phyloP scores from a whole-genome alignment of 2,329 filamentous ascomycete genomes.

The Pseudocercospora vitis region DNA sequence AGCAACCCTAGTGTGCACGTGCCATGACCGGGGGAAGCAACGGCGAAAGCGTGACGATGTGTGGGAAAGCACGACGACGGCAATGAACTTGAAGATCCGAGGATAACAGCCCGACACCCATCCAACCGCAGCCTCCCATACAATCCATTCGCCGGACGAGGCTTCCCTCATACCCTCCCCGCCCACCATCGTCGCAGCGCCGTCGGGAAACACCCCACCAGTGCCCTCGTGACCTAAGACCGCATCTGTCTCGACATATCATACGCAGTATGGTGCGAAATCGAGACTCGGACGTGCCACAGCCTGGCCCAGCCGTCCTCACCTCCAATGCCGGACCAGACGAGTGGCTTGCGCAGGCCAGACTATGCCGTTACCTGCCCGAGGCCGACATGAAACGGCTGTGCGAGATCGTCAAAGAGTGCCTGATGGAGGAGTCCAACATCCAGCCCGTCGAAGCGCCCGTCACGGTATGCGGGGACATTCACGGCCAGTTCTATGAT shows the following conservation, averaged over 20 bases:
- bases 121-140: background rate
- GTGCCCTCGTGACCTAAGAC: constrained; percentile 22
- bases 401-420: constrained; percentile 98
- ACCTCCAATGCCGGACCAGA: constrained; percentile 81
- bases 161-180: background rate
- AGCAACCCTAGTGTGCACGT: too few relatives aligned
- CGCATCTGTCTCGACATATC: constrained; percentile 3
- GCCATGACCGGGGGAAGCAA: too few relatives aligned
- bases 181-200: background rate
- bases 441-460: constrained; percentile 97
- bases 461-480: constrained; percentile 96
- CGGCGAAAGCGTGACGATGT: background rate
- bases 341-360: constrained; percentile 95
- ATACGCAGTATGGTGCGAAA: constrained; percentile 48
- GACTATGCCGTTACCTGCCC: constrained; percentile 94
- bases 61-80: background rate
- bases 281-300: constrained; percentile 64
- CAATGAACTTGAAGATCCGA: too few relatives aligned
- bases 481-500: constrained; percentile 98
- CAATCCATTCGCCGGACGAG: background rate
- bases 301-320: constrained; percentile 86
- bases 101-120: background rate
- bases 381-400: constrained; percentile 98
- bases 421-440: constrained; percentile 98
- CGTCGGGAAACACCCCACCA: background rate